phyloP scores from a whole-genome alignment of 2,329 filamentous ascomycete genomes.

The Rhynchosporium graminicola region DNA sequence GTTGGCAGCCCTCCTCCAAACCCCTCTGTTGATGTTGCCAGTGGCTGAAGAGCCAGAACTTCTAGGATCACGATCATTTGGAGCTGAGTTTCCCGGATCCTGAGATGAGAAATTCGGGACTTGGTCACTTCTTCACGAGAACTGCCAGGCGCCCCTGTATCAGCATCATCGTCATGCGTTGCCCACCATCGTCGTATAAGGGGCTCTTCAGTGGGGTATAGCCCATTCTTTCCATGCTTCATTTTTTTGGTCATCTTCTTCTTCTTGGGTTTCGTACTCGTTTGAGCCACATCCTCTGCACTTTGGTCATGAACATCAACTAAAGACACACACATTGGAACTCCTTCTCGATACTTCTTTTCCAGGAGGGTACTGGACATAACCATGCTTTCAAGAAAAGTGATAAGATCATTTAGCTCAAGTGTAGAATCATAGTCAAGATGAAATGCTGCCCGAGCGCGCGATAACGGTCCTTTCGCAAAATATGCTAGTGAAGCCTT shows the following conservation, averaged over 20 bases:
- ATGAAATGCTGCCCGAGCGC: conserved; percentile 71
- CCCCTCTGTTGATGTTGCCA: conserved; percentile 44
- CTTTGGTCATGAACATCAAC: conserved; percentile 52
- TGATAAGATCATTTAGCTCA: conserved; percentile 63
- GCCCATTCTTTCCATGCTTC: conserved; percentile 66
- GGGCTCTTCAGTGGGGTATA: conserved; percentile 67
- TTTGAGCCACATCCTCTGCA: conserved; percentile 52
- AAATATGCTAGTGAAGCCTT: conserved; percentile 80
- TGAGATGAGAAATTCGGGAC: conserved; percentile 63
- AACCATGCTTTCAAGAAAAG: conserved; percentile 69
- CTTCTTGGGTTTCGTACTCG: conserved; percentile 47
- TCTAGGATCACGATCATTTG: conserved; percentile 81
- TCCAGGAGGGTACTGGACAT: conserved; percentile 68
- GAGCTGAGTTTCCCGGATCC: conserved; percentile 75
- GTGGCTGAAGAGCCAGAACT: conserved; percentile 67
- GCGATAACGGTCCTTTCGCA: conserved; percentile 76
- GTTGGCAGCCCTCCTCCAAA: conserved; percentile 37
- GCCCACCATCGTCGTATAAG: conserved; percentile 72
- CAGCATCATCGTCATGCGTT: conserved; percentile 56
- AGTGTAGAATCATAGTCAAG: conserved; percentile 60
- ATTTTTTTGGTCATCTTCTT: conserved; percentile 62
- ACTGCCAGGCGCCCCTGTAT: conserved; percentile 45
- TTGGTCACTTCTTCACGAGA: conserved; percentile 55
- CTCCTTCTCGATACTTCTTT: conserved; percentile 75
- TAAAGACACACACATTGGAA: conserved; percentile 61